Evolutionary conservation across 1,284 basidiomycete genomes (phyloP), one percentile per base, ranked within the genome.

Genomic region (Tetrapyrgos nigripes): DNA sequence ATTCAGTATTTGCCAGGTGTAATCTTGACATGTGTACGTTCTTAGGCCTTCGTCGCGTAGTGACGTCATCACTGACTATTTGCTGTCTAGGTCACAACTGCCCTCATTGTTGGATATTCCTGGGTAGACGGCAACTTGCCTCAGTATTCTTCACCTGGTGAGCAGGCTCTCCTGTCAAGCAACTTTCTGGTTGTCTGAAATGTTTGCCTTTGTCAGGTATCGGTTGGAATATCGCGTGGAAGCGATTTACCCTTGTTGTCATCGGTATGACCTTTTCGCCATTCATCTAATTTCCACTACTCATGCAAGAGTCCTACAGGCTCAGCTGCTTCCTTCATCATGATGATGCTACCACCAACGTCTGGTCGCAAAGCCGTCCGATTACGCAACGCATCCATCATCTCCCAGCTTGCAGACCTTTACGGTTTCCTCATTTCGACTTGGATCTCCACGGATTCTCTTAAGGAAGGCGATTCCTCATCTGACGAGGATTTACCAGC

Each of bases 111-210:
- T 4, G 86, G 87, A 1, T 89, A 87, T 68, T 83, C 82, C 0
- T 88, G 86, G 85, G 75, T 86, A 26, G 85, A 89, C 61, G 79
- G 78, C 2, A 82, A 88, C 65, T 63, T 83, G 6, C 61, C 66
- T 2, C 70, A 79, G 13, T 63, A 79, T 19, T 78, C 75, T 9
- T 81, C 81, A 58, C 78, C 80, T 17, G 87, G 86, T 19, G 69
- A 37, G 57, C 49, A 17, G 11, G 37, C 10, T 24, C 21, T 27
- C 50, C 13, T n/a, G 27, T 47, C 53, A 8, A n/a, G 10, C 5
- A 3, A 26, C 14, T 23, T 48, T 3, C 45, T 31, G 17, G n/a
- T 37, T 13, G n/a, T 45, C 48, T 58, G n/a, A 23, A 14, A 2
- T 8, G 1, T 23, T 21, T 52, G 31, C 13, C 29, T 26, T 8